Evolutionary conservation across 2,329 filamentous ascomycete species (phyloP), one percentile per base, ranked within the genome.

Genomic region (Botrytis hyacinthi): DNA sequence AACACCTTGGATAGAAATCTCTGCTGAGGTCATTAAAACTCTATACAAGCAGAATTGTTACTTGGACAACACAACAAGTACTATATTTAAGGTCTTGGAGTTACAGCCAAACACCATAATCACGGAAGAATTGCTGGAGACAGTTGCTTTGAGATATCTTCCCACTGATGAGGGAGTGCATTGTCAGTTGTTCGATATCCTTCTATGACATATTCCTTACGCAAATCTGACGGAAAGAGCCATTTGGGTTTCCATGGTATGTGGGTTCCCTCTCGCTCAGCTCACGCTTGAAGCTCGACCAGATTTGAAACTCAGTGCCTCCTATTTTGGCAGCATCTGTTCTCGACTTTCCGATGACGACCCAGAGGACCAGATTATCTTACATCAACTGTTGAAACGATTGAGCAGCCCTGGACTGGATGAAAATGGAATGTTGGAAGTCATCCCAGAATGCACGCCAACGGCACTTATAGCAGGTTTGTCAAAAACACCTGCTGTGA

Each of bases 181-280:
- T 63, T 0, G 5, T 40, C 61, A 63, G 22, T 29, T 29, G 37
- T 44, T 29, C 40, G 5, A 63, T 20, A 63, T 37, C 26, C 61
- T 44, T 63, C 9, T 63, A 63, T 26, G 37, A 26, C 37, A 4
- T 20, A 29, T 63, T 9, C 26, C 37, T n/a, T 37, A 63, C n/a
- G 61, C 22, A 29, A 12, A 29, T 0, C 20, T 44, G 61, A 42
- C 61, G 37, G 1, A 44, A 44, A 0, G 6, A 2, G 35, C 40
- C 9, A 20, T 63, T 63, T 4, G 0, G 0, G 0, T 2, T 4
- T 37, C 4, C 16, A 63, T 63, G 40, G 0, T 0, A 6, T 0
- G 10, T 12, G 0, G 12, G 5, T 3, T 3, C 4, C 0, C 35
- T 26, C 26, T 37, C 40, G 35, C 61, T 44, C 61, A 29, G 35